These are phyloP conservation scores for Hibiscus trionum DNA, from an alignment of 345 rosid genomes.

Conservation along the genomic window DNA sequence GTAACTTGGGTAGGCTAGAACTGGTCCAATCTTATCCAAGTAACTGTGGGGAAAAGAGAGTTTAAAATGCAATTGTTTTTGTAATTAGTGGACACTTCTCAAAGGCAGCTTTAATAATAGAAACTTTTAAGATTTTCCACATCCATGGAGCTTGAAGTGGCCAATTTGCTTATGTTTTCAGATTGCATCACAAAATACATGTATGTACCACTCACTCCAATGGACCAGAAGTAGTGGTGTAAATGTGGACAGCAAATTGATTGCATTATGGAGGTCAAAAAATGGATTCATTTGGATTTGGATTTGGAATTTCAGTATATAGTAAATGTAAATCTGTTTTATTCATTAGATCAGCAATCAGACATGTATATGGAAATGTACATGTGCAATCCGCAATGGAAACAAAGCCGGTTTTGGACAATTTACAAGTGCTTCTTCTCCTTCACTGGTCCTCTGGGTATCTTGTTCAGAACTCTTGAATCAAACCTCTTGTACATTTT, in stretches of 20 bases:
- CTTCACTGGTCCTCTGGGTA: constrained; percentile 68
- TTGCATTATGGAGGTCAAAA: too few relatives aligned
- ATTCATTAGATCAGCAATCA: too few relatives aligned
- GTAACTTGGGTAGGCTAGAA: constrained; percentile 17
- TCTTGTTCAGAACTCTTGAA: constrained; percentile 55
- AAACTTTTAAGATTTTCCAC: constrained; percentile 4
- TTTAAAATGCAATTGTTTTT: constrained; percentile 16
- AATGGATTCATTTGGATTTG: too few relatives aligned
- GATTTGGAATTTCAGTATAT: too few relatives aligned
- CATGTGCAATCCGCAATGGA: not conserved
- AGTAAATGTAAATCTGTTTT: too few relatives aligned
- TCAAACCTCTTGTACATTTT: constrained; percentile 43
- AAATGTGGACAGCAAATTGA: constrained; percentile 2
- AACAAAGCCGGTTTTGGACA: not conserved
- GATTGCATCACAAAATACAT: not conserved
- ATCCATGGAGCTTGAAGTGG: constrained; percentile 1
- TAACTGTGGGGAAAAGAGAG: not conserved
- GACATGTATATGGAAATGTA: not conserved
- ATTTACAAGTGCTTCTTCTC: constrained; percentile 41
- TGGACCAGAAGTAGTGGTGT: not conserved
- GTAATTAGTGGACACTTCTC: constrained; percentile 17
- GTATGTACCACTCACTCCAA: not conserved
- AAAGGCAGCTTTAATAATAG: constrained; percentile 2
- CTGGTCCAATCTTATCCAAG: constrained; percentile 13
- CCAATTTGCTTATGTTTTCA: constrained; percentile 7